Evolutionary conservation across 257 asterid species (phyloP).

Genomic region (Nicotiana paniculata): DNA sequence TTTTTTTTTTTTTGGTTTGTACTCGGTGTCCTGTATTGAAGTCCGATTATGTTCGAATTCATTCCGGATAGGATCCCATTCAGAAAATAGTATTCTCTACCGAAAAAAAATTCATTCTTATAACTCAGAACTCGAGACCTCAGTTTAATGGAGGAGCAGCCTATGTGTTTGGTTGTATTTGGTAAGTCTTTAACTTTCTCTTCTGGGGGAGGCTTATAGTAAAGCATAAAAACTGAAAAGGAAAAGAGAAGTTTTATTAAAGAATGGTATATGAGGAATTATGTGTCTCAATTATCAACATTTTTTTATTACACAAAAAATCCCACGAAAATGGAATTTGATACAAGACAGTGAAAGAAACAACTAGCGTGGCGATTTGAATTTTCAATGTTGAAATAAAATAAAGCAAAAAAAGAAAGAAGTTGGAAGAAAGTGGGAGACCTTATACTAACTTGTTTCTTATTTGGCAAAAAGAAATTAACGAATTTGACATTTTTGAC

Average conservation of each 20-base stretch:
- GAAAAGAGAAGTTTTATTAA: background rate
- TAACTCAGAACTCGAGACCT: rapidly evolving
- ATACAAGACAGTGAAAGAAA: background rate
- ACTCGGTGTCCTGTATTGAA: too few species aligned
- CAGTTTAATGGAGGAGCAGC: rapidly evolving
- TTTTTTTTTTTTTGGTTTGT: too few species aligned
- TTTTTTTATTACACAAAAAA: background rate
- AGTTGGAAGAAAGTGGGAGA: conserved; percentile 3
- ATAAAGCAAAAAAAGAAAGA: background rate
- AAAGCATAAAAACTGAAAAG: background rate
- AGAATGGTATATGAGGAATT: background rate
- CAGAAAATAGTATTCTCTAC: too few species aligned
- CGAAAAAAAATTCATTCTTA: rapidly evolving
- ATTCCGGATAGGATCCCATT: rapidly evolving
- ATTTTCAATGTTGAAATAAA: background rate
- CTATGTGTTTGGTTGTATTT: background rate
- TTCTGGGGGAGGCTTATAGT: background rate
- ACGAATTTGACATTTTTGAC: background rate
- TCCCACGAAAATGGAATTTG: background rate
- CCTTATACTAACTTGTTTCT: background rate
- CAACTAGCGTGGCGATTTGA: background rate
- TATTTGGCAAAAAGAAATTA: background rate
- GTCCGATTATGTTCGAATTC: rapidly evolving
- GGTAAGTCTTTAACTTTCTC: background rate
- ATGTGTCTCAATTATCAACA: background rate